Percentiles rank a stretch among this genome's conserved stretches.
Conservation (phyloP, 129 eudicot genomes). For the Glebionis coronaria region DNA sequence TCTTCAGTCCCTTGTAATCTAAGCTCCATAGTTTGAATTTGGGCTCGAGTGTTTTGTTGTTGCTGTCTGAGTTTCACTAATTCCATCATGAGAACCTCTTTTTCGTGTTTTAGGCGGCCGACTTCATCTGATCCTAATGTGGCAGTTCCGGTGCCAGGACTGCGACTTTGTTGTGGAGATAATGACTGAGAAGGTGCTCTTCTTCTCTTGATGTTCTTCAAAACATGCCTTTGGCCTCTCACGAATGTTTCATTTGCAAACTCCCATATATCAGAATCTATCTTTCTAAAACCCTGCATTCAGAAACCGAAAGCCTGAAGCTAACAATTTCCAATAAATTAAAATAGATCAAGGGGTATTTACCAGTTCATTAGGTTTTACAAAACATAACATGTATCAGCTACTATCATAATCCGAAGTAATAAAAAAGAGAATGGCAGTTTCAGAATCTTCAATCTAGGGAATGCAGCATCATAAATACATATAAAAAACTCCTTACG, state of each 20-base stretch:
- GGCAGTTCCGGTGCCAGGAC: slow-evolving; percentile 46
- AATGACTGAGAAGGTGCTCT: slow-evolving; percentile 43
- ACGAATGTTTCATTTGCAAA: slow-evolving; percentile 82
- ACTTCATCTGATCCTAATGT: slow-evolving; percentile 55
- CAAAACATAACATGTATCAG: neutral
- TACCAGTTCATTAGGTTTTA: neutral
- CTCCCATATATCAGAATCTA: slow-evolving; percentile 93
- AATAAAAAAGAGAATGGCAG: too few species aligned
- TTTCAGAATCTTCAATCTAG: too few species aligned
- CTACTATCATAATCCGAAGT: too few species aligned
- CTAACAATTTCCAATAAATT: slow-evolving; percentile 6
- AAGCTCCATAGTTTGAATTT: slow-evolving; percentile 67
- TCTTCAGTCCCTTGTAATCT: slow-evolving; percentile 70
- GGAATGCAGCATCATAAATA: too few species aligned
- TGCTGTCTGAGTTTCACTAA: slow-evolving; percentile 76
- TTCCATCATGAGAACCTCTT: slow-evolving; percentile 58
- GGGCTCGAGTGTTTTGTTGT: slow-evolving; percentile 60
- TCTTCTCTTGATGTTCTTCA: slow-evolving; percentile 70
- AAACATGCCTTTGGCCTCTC: slow-evolving; percentile 63
- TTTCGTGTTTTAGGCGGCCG: slow-evolving; percentile 67
- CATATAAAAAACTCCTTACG: too few species aligned
- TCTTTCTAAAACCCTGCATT: slow-evolving; percentile 95
- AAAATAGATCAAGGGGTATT: neutral
- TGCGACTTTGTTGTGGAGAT: slow-evolving; percentile 31
- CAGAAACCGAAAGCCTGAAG: slow-evolving; percentile 30